Evolutionary conservation across 169 alveolate genomes (phyloP).

Genomic region (Plasmodium falciparum): DNA sequence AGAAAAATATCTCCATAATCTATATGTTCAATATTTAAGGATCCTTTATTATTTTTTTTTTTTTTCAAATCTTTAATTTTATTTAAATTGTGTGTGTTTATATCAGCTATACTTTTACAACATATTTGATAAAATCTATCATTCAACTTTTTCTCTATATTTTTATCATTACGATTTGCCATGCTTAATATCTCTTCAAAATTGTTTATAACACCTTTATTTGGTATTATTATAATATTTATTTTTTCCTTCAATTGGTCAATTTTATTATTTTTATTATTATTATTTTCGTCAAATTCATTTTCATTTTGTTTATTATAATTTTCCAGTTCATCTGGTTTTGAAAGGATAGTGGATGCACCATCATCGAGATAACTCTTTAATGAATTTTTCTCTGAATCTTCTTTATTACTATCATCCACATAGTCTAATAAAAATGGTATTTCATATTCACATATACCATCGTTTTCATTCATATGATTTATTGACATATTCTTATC

Average conservation of each 20-base stretch:
- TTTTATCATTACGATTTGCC: slow-evolving; percentile 31
- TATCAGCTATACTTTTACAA: slow-evolving; percentile 71
- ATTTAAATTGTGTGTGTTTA: slow-evolving; percentile 55
- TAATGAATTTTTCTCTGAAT: slow-evolving; percentile 46
- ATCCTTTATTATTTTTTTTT: slow-evolving; percentile 15
- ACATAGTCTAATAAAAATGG: slow-evolving; percentile 31
- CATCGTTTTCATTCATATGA: background rate
- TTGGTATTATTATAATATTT: slow-evolving; percentile 47
- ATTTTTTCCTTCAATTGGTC: slow-evolving; percentile 43
- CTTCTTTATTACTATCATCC: slow-evolving; percentile 45
- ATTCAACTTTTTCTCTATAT: slow-evolving; percentile 48
- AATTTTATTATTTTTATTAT: background rate
- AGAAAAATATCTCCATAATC: slow-evolving; percentile 70
- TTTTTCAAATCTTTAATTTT: slow-evolving; percentile 17
- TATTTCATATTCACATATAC: slow-evolving; percentile 31
- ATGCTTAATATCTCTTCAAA: slow-evolving; percentile 53
- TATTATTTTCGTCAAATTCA: background rate
- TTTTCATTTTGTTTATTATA: slow-evolving; percentile 17
- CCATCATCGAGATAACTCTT: slow-evolving; percentile 65
- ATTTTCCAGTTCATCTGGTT: slow-evolving; percentile 30
- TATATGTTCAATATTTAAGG: slow-evolving; percentile 44
- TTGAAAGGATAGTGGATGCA: slow-evolving; percentile 48
- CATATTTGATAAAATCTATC: slow-evolving; percentile 61
- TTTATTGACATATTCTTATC: background rate
- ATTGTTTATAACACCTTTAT: slow-evolving; percentile 31